These are phyloP conservation scores for Blastobotrys attinorum DNA, from an alignment of 805 yeast genomes.

Conservation along the genomic window DNA sequence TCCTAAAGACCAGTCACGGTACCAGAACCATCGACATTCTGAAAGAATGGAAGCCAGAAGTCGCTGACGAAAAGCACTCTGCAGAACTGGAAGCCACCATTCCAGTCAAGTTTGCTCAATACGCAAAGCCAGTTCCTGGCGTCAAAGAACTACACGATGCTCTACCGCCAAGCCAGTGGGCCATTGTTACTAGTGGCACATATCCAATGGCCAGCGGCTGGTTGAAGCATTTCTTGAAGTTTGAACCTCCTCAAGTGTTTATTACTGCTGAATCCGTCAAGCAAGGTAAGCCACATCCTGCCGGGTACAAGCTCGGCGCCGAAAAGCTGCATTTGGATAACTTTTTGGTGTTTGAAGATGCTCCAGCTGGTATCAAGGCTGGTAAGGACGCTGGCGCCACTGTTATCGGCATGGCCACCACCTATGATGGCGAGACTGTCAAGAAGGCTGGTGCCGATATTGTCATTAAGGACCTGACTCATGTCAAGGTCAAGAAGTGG, in stretches of 20 bases:
- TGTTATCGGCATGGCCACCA: slow-evolving; percentile 76
- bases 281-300: slow-evolving; percentile 81
- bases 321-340: slow-evolving; percentile 33
- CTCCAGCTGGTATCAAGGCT: slow-evolving; percentile 80
- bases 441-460: slow-evolving; percentile 73
- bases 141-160: slow-evolving; percentile 44
- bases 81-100: slow-evolving; percentile 62
- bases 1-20: slow-evolving; percentile 72
- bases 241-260: slow-evolving; percentile 61
- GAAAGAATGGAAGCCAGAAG: slow-evolving; percentile 65
- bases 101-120: slow-evolving; percentile 63
- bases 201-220: slow-evolving; percentile 69
- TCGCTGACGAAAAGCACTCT: slow-evolving; percentile 57
- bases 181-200: slow-evolving; percentile 82
- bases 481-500: slow-evolving; percentile 52
- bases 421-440: slow-evolving; percentile 62
- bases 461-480: slow-evolving; percentile 65
- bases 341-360: slow-evolving; percentile 69
- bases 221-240: slow-evolving; percentile 56
- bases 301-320: slow-evolving; percentile 50
- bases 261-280: slow-evolving; percentile 75
- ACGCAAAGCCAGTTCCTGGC: slow-evolving; percentile 71
- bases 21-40: slow-evolving; percentile 76
- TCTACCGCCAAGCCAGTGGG: slow-evolving; percentile 51
- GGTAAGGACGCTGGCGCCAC: slow-evolving; percentile 79